Percentiles rank a stretch among this genome's conserved stretches.
phyloP scores from a whole-genome alignment of 2,329 filamentous ascomycete species.

The Ophiostoma piceae region DNA sequence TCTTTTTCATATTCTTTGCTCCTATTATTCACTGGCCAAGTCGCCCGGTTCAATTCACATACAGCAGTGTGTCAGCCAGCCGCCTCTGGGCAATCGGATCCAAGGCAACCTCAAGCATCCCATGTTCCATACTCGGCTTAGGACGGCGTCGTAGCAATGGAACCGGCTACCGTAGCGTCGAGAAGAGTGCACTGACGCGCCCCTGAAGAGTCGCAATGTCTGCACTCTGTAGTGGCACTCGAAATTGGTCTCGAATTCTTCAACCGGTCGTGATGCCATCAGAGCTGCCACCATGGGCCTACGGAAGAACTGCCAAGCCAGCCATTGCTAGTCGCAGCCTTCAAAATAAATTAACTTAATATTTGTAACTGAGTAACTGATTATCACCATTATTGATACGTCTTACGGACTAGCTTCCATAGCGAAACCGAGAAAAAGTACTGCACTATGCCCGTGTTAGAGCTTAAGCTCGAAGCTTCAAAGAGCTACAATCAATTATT shows the following conservation, averaged over 20 bases:
- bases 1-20: not conserved
- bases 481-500: not conserved
- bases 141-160: not conserved
- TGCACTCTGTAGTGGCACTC: not conserved
- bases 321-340: not conserved
- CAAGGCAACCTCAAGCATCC: not conserved
- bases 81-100: not conserved
- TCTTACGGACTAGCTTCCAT: not conserved
- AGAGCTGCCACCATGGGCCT: not conserved
- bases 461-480: not conserved
- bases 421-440: not conserved
- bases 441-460: not conserved
- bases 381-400: not conserved
- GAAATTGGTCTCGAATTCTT: no score
- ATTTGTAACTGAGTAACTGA: not conserved
- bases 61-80: not conserved
- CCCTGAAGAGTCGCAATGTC: not conserved
- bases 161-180: not conserved
- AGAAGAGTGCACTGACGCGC: not conserved
- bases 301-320: not conserved
- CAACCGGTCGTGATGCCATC: not conserved
- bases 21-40: not conserved
- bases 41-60: not conserved
- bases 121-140: not conserved
- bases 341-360: not conserved